Conservation (phyloP, 139 green algal species). For the Chlorella ohadii region DNA sequence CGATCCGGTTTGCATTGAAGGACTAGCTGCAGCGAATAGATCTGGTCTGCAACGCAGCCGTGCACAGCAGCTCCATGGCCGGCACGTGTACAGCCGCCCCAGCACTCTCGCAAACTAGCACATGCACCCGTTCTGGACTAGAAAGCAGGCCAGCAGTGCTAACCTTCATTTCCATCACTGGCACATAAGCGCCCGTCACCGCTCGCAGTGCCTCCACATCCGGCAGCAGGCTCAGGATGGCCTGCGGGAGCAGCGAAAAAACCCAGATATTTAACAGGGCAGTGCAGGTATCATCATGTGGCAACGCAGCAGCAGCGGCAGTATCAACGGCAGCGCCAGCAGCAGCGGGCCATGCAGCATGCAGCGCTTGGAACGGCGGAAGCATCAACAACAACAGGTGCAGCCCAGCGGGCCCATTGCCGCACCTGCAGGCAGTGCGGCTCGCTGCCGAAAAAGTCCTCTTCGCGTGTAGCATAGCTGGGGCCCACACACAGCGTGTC, state of each 20-base stretch:
- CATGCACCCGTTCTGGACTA: too few relatives aligned
- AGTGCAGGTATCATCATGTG: too few relatives aligned
- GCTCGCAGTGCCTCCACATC: constrained; percentile 85
- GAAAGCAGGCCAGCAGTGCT: too few relatives aligned
- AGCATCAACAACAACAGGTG: neutral
- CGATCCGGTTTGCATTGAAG: too few relatives aligned
- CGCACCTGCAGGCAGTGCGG: constrained; percentile 54
- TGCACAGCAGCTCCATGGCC: too few relatives aligned
- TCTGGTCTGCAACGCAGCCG: too few relatives aligned
- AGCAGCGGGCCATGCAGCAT: neutral
- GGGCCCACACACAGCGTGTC: constrained; percentile 96
- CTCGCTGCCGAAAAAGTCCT: constrained; percentile 92
- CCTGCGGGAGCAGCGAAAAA: constrained; percentile 40
- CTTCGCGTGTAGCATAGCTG: constrained; percentile 72
- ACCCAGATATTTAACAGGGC: too few relatives aligned
- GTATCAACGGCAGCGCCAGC: too few relatives aligned
- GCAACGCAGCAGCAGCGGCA: neutral
- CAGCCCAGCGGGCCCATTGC: neutral
- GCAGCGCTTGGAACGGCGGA: neutral
- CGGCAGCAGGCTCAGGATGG: constrained; percentile 48
- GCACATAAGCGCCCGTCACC: constrained; percentile 91
- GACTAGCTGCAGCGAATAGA: too few relatives aligned
- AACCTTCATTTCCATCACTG: constrained; percentile 95
- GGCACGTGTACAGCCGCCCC: too few relatives aligned
- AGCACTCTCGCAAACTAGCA: too few relatives aligned